A percentile compares a stretch with the other conserved stretches of the same genome.
Evolutionary conservation across 2,329 filamentous ascomycete genomes (phyloP).

Genomic region (Diaporthe citriasiana): DNA sequence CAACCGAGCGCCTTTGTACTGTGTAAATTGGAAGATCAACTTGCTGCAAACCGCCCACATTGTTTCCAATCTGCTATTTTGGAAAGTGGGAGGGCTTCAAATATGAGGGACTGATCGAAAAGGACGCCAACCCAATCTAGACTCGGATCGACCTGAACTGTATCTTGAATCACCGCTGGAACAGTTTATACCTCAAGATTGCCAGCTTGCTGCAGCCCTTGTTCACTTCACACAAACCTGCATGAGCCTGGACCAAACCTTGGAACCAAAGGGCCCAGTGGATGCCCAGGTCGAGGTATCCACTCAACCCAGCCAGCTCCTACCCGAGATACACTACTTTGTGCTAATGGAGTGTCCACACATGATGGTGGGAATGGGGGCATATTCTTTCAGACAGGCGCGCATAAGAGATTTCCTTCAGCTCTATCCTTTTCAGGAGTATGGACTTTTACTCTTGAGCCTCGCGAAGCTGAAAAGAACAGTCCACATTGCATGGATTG

Average conservation of each 20-base stretch:
- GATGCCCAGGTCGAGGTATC: slow-evolving; percentile 12
- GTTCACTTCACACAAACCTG: slow-evolving; percentile 17
- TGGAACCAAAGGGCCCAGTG: slow-evolving; percentile 7
- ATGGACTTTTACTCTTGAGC: neutral
- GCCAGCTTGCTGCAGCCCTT: slow-evolving; percentile 20
- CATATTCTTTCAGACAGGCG: neutral
- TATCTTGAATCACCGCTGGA: slow-evolving; percentile 33
- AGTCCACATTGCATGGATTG: neutral
- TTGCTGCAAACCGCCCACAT: neutral
- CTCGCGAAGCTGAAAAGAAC: neutral
- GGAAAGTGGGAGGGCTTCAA: slow-evolving; percentile 11
- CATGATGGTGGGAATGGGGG: neutral
- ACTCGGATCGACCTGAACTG: slow-evolving; percentile 15
- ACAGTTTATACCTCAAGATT: slow-evolving; percentile 32
- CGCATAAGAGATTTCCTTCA: neutral
- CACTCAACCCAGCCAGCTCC: neutral
- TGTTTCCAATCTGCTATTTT: neutral
- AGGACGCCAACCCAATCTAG: slow-evolving; percentile 25
- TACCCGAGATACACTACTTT: slow-evolving; percentile 24
- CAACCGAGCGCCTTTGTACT: neutral
- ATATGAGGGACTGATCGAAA: slow-evolving; percentile 5
- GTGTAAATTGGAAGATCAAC: neutral
- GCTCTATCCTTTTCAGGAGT: no score
- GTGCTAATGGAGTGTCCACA: slow-evolving; percentile 14
- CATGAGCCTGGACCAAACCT: slow-evolving; percentile 20